Evolutionary conservation across 768 basidiomycete species (phyloP), one percentile per base, ranked within the genome.

Genomic region (Leccinum subtestaceum): DNA sequence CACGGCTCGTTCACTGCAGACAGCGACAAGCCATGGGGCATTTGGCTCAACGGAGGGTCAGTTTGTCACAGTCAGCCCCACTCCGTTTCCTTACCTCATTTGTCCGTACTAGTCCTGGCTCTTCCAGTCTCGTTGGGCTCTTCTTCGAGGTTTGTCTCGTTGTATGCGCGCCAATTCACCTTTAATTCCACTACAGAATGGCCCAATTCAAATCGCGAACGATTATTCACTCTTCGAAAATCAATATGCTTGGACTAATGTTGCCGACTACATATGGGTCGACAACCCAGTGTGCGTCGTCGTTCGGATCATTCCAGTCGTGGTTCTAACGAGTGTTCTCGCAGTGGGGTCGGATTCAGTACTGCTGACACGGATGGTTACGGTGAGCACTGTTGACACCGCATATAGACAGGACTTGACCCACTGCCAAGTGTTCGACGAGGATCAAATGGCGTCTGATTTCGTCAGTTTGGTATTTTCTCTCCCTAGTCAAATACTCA

Each of bases 31-130:
- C 88, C 88, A 2, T 89, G 88, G 88, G 81, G 81, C 3, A 84
- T 90, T 45, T 90, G 87, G 87, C 69, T 89, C 25, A 88, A 88
- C 60, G 88, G 87, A 73, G 87, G 86, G 84, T 85, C 63, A 51
- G 82, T 51, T 15, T 5, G 31, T 56, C n/a, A n/a, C n/a, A n/a
- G n/a, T n/a, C 12, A 17, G 11, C 25, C 32, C 38, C 31, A 7
- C 31, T 21, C 2, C n/a, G 27, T 23, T 25, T 9, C 23, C 21
- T 15, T 5, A 17, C n/a, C 50, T 57, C 12, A 65, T 34, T 23
- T 50, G n/a, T 52, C 3, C 8, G 32, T 36, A 53, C 34, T 54
- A 80, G 88, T 17, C 88, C 88, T 3, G 89, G 89, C 19, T 81
- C 86, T 5, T 89, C 89, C 12, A 87, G 88, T 69, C 74, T 89